A percentile compares a stretch with the other conserved stretches of the same genome.
phyloP scores from a whole-genome alignment of 163 green algal species.

The Scenedesmus sp. region DNA sequence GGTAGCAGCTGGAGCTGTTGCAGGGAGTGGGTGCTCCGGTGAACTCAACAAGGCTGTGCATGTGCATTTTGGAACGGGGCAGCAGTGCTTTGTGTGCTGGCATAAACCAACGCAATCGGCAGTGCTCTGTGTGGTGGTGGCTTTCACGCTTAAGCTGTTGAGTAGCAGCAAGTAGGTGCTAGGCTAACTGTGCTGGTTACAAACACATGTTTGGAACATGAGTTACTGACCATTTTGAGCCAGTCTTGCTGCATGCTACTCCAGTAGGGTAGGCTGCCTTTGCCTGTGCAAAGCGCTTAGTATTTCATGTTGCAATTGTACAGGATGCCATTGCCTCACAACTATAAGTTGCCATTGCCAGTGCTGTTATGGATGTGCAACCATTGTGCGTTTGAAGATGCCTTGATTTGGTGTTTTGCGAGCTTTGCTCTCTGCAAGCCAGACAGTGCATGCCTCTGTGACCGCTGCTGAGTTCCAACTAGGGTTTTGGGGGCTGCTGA shows the following conservation, averaged over 20 bases:
- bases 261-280: background rate
- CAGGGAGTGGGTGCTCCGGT: no score
- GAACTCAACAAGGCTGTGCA: no score
- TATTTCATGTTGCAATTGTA: background rate
- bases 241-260: no score
- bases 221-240: background rate
- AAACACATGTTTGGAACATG: background rate
- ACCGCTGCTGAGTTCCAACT: background rate
- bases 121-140: background rate
- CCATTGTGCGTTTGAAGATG: no score
- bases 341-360: background rate
- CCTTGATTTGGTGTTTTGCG: background rate
- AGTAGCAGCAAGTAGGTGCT: background rate
- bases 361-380: no score
- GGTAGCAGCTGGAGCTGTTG: no score
- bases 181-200: background rate
- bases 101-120: background rate
- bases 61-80: no score
- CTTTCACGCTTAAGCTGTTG: background rate
- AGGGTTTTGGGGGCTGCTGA: background rate
- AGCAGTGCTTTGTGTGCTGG: background rate
- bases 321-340: background rate
- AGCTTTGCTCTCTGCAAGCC: background rate
- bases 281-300: conserved; percentile 2
- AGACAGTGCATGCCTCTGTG: background rate